phyloP scores from a whole-genome alignment of 176 grass and related monocot species.

The Rhynchospora breviuscula region DNA sequence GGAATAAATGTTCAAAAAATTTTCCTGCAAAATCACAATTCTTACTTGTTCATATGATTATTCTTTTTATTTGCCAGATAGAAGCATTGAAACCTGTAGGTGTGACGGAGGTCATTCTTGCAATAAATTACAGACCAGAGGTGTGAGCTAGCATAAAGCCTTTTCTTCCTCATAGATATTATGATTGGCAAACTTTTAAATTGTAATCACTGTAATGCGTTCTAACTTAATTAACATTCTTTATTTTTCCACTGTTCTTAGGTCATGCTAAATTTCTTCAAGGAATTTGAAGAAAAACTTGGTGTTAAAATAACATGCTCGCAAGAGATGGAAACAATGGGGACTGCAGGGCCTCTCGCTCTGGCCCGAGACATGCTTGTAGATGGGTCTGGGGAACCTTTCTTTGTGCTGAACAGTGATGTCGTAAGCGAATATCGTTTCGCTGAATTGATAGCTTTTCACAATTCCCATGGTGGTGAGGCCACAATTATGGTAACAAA shows the following conservation, averaged over 20 bases:
- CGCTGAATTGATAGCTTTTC: slow-evolving; percentile 68
- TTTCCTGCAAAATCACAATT: too few relatives aligned
- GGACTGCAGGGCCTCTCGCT: slow-evolving; percentile 87
- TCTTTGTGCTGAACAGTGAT: slow-evolving; percentile 93
- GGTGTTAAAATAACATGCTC: slow-evolving; percentile 94
- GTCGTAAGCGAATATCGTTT: slow-evolving; percentile 95
- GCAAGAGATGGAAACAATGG: slow-evolving; percentile 84
- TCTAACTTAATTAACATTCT: not conserved
- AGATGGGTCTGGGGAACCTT: slow-evolving; percentile 74
- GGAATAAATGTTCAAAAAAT: too few relatives aligned
- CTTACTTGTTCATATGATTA: not conserved
- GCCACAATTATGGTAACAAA: slow-evolving; percentile 98
- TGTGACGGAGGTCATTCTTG: slow-evolving; percentile 82
- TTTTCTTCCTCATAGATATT: not conserved
- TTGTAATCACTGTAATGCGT: not conserved
- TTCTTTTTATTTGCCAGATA: slow-evolving; percentile 45
- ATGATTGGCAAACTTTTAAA: not conserved
- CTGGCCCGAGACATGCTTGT: slow-evolving; percentile 78
- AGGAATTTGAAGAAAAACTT: slow-evolving; percentile 87
- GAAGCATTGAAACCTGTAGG: slow-evolving; percentile 82
- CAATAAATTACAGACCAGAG: slow-evolving; percentile 91
- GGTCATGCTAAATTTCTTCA: slow-evolving; percentile 95
- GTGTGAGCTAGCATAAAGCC: slow-evolving; percentile 33
- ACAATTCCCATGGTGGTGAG: slow-evolving; percentile 69
- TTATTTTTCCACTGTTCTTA: slow-evolving; percentile 19